Base-by-base conservation (phyloP, 176 grass and related monocot species). In the Oryza glumipatula region DNA sequence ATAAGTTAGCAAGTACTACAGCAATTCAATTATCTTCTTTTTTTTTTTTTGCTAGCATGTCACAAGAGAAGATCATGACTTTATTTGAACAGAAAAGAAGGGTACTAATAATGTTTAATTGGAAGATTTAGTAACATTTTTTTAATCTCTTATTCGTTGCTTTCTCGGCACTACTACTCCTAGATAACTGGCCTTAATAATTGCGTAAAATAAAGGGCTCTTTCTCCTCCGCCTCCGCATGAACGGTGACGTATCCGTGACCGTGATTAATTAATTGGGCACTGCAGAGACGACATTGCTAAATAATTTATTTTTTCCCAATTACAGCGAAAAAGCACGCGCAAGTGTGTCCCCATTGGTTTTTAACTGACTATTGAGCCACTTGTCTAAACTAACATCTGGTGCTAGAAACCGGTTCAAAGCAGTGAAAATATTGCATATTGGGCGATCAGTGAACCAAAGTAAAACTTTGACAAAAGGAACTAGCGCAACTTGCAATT, bases 91-190 rank as follows among this genome's bases (percentile, higher is more conserved):
- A 41, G n/a, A 61, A 28, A 70, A 38, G 19, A 15, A 21, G 19
- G 19, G 23, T 63, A 41, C 67, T 48, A 64, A 28, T 73, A 80
- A 66, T 67, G 58, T 33, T 68, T 24, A 74, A 21, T 76, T 6
- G 33, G 35, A 68, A 46, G 17, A 44, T 67, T 54, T 67, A 0
- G 0, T 52, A 10, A 65, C 48, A 14, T 23, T 56, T 76, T 10
- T 74, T 41, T 41, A 8, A 8, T 68, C 67, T n/a, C 32, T 86
- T 41, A 86, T 44, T 32, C 2, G 85, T 86, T 82, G 48, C 67
- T 90, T 86, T 86, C 78, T 11, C 12, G 5, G 13, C 15, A 13
- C 24, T 28, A 1, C 73, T 0, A 73, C 24, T 28, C 1, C 66
- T 0, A 73, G 35, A 56, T 0, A 73, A 24, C 36, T 58, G 52